phyloP scores from a whole-genome alignment of 345 rosid species.

The Alliaria petiolata region DNA sequence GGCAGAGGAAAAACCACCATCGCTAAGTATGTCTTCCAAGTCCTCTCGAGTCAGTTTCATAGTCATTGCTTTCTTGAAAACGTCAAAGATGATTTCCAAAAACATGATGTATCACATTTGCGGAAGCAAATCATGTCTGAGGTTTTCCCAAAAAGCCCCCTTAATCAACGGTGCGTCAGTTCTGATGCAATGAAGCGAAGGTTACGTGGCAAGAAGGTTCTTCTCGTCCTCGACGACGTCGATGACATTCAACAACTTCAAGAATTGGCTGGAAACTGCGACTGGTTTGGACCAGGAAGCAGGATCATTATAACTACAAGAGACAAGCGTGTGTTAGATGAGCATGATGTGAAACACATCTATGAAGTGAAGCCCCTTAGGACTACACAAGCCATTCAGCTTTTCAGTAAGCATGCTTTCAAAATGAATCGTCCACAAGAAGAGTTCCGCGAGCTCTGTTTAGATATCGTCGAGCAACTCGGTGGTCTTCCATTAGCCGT shows the following conservation, averaged over 20 bases:
- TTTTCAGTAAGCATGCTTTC: conserved; percentile 25
- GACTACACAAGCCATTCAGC: no score
- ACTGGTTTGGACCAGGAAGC: conserved; percentile 27
- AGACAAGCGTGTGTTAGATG: conserved; percentile 16
- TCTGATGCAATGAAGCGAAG: not conserved
- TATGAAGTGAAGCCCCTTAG: no score
- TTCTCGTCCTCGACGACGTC: conserved; percentile 27
- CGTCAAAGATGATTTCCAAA: not conserved
- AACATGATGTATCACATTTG: not conserved
- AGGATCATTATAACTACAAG: conserved; percentile 19
- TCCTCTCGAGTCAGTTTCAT: not conserved
- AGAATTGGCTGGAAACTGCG: conserved; percentile 8
- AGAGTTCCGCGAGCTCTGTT: not conserved
- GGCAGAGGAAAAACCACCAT: conserved; percentile 28
- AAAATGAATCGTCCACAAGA: not conserved
- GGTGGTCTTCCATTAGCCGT: conserved; percentile 38
- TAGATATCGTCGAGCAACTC: conserved; percentile 12
- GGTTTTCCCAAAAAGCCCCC: not conserved
- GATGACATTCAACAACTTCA: conserved; percentile 3
- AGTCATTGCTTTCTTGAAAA: not conserved
- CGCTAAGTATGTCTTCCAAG: not conserved
- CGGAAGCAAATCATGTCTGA: conserved; percentile 5
- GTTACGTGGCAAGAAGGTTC: conserved; percentile 19
- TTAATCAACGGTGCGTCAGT: not conserved
- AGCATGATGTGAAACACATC: not conserved